Conservation (phyloP, 345 rosid species). For the Dipteronia sinensis region DNA sequence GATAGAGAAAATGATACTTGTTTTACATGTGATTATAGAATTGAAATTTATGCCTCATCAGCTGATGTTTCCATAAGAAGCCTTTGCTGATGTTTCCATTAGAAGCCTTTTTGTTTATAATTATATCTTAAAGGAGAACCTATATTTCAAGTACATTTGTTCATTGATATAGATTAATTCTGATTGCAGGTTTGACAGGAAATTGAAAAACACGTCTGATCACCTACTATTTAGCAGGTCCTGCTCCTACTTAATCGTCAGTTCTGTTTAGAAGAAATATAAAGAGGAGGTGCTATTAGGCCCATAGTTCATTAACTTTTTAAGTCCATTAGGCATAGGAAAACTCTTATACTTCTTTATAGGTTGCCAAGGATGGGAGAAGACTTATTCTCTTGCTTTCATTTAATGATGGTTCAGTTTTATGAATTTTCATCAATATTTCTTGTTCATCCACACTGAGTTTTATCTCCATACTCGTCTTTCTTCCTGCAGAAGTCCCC, state of each 20-base stretch:
- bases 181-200: conserved; percentile 85
- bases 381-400: background rate
- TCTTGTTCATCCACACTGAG: background rate
- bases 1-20: background rate
- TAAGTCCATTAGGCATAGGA: background rate
- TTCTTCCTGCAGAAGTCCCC: conserved; percentile 70
- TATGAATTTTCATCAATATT: background rate
- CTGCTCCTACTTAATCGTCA: conserved; percentile 3
- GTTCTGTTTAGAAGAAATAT: background rate
- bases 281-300: background rate
- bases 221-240: conserved; percentile 98
- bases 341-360: background rate
- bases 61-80: background rate
- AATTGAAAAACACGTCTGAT: conserved; percentile 84
- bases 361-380: background rate
- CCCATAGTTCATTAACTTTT: background rate
- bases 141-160: background rate
- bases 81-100: background rate
- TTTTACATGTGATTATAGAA: background rate
- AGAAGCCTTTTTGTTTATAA: background rate
- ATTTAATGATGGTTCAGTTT: background rate
- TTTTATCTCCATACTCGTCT: conserved; percentile 8
- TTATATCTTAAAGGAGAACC: background rate
- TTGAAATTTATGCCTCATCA: background rate
- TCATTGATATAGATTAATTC: conserved; percentile 19